phyloP scores from a whole-genome alignment of 345 rosid species.

The Zanthoxylum bungeanum region DNA sequence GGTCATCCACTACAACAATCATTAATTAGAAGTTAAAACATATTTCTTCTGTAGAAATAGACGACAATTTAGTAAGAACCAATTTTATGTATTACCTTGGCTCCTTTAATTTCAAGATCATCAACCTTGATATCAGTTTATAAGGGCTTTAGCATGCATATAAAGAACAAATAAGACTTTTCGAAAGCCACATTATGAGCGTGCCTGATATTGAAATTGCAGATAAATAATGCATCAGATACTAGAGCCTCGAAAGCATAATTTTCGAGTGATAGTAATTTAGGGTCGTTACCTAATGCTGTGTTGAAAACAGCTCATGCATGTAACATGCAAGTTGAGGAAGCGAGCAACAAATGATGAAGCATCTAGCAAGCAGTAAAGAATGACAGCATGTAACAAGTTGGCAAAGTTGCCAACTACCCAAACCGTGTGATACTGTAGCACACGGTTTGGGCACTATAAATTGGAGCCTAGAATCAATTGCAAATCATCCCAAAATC shows the following conservation, averaged over 20 bases:
- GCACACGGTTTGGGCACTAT: no score
- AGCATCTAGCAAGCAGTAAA: no score
- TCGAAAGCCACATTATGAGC: conserved; percentile 84
- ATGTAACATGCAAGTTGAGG: no score
- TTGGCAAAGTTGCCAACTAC: no score
- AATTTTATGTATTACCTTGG: conserved; percentile 48
- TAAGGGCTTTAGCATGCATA: conserved; percentile 79
- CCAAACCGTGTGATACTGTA: no score
- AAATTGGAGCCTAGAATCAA: no score
- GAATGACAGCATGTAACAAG: no score
- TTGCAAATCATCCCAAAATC: no score
- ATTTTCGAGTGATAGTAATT: not conserved
- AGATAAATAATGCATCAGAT: not conserved
- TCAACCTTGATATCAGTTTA: conserved; percentile 59
- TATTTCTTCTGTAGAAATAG: not conserved
- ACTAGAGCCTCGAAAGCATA: not conserved
- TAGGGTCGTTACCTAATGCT: conserved; percentile 62
- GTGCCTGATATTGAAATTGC: conserved; percentile 55
- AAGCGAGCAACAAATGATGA: no score
- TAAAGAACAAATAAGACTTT: conserved; percentile 88
- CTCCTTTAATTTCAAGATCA: conserved; percentile 72
- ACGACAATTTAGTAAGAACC: not conserved
- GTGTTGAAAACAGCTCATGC: no score
- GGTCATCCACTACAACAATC: conserved; percentile 82
- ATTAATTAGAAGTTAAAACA: not conserved